Conservation (phyloP, 805 yeast genomes). For the Metschnikowia kofuensis region DNA sequence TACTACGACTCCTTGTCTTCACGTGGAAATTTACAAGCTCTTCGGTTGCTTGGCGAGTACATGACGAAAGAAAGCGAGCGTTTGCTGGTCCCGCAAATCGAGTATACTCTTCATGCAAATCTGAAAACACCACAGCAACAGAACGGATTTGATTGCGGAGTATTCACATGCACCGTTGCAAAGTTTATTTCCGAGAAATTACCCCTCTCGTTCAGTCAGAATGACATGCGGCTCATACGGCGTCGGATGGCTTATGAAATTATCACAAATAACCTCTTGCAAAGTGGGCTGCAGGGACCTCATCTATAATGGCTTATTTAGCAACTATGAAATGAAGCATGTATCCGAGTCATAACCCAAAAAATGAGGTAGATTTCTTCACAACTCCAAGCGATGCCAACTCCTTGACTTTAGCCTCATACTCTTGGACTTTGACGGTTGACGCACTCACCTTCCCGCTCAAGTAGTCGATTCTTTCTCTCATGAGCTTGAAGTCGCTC, state of each 20-base stretch:
- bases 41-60: conserved; percentile 55
- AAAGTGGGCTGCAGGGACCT: conserved; percentile 7
- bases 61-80: conserved; percentile 66
- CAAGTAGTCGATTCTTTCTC: conserved; percentile 62
- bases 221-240: conserved; percentile 68
- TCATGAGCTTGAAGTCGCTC: conserved; percentile 52
- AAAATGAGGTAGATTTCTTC: conserved; percentile 12
- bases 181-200: conserved; percentile 53
- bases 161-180: conserved; percentile 80
- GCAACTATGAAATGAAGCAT: not conserved
- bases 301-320: conserved; percentile 9
- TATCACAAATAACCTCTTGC: conserved; percentile 29
- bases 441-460: conserved; percentile 63
- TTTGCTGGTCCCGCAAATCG: conserved; percentile 22
- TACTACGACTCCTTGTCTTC: conserved; percentile 74
- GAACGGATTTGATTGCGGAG: conserved; percentile 95
- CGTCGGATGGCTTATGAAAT: conserved; percentile 67
- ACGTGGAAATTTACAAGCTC: conserved; percentile 40
- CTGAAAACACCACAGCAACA: conserved; percentile 70
- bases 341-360: conserved; percentile 8
- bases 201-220: conserved; percentile 54
- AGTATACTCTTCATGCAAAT: conserved; percentile 26
- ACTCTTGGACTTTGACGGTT: conserved; percentile 40
- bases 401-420: conserved; percentile 28
- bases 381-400: conserved; percentile 13